Percentiles rank a stretch among this genome's conserved stretches.
Evolutionary conservation across 2,329 filamentous ascomycete species (phyloP).

Genomic region (Ophiocordyceps unilateralis): DNA sequence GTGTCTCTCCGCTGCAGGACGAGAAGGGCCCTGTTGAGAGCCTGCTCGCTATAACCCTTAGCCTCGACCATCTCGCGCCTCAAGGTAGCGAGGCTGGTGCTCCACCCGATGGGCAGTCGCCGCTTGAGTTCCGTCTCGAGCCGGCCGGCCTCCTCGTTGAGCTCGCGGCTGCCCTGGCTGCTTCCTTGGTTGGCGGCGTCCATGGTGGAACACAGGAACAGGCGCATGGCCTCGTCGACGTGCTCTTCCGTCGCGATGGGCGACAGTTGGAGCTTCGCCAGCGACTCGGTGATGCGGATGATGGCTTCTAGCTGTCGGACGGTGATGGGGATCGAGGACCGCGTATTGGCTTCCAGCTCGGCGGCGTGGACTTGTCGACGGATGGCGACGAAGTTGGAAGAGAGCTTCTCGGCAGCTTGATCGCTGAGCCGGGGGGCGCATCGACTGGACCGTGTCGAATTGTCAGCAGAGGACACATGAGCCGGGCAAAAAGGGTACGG

Average conservation of each 20-base stretch:
- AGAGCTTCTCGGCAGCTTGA: conserved; percentile 88
- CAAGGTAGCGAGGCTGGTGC: conserved; percentile 72
- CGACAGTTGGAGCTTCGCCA: conserved; percentile 78
- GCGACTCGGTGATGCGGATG: conserved; percentile 87
- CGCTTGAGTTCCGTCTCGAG: conserved; percentile 80
- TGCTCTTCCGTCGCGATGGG: conserved; percentile 78
- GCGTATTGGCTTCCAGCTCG: conserved; percentile 75
- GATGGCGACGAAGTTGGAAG: conserved; percentile 93
- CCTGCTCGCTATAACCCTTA: conserved; percentile 77
- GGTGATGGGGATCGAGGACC: conserved; percentile 91
- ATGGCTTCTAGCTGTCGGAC: conserved; percentile 95
- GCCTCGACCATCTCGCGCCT: conserved; percentile 83
- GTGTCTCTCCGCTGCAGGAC: conserved; percentile 78
- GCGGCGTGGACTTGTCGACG: conserved; percentile 82
- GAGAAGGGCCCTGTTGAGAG: conserved; percentile 67
- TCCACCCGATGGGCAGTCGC: conserved; percentile 86
- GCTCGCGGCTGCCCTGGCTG: conserved; percentile 65
- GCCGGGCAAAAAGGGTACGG: not conserved
- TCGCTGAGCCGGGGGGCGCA: conserved; percentile 82
- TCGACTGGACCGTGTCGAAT: conserved; percentile 43
- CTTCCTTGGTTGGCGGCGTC: conserved; percentile 87
- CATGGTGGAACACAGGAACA: conserved; percentile 96
- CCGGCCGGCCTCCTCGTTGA: conserved; percentile 76
- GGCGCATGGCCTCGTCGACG: conserved; percentile 90
- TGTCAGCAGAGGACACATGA: conserved; percentile 11